phyloP scores from a whole-genome alignment of 768 basidiomycete genomes.

The Candolleomyces efflorescens region DNA sequence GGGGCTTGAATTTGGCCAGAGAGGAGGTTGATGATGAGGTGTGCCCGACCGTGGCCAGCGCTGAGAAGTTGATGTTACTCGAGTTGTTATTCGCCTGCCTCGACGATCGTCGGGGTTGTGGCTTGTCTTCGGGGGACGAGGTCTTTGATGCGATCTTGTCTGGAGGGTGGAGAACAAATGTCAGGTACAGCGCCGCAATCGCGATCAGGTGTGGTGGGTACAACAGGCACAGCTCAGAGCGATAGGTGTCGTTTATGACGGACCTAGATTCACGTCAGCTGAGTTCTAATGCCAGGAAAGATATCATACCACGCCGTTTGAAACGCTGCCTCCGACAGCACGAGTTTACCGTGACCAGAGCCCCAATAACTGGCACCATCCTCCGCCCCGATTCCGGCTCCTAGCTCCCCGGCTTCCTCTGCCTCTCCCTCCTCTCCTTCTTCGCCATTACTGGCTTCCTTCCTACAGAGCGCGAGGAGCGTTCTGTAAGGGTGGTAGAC shows the following conservation, averaged over 20 bases:
- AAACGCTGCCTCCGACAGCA: constrained; percentile 69
- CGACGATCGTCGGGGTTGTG: constrained; percentile 35
- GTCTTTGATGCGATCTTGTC: constrained; percentile 28
- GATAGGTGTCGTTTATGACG: constrained; percentile 94
- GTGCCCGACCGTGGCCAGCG: constrained; percentile 10
- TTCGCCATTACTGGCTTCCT: constrained; percentile 33
- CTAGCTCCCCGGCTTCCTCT: constrained; percentile 17
- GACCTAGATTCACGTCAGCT: constrained; percentile 51
- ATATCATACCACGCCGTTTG: constrained; percentile 87
- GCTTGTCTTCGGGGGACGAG: constrained; percentile 12
- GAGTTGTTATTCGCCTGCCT: constrained; percentile 20
- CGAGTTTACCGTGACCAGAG: constrained; percentile 72
- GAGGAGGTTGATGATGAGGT: constrained; percentile 16
- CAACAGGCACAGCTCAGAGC: constrained; percentile 89
- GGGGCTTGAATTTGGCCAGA: constrained; percentile 31
- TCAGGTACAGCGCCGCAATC: constrained; percentile 86
- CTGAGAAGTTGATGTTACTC: constrained; percentile 7
- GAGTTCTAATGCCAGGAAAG: neutral
- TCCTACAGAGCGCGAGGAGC: constrained; percentile 70
- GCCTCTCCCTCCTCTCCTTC: constrained; percentile 47
- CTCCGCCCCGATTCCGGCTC: constrained; percentile 39
- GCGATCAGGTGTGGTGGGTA: constrained; percentile 96
- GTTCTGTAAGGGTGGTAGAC: constrained; percentile 96
- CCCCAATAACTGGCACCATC: constrained; percentile 76
- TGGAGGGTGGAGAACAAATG: constrained; percentile 68